Evolutionary conservation across 768 basidiomycete species (phyloP).

Genomic region (Leccinum olivaceopallidum): DNA sequence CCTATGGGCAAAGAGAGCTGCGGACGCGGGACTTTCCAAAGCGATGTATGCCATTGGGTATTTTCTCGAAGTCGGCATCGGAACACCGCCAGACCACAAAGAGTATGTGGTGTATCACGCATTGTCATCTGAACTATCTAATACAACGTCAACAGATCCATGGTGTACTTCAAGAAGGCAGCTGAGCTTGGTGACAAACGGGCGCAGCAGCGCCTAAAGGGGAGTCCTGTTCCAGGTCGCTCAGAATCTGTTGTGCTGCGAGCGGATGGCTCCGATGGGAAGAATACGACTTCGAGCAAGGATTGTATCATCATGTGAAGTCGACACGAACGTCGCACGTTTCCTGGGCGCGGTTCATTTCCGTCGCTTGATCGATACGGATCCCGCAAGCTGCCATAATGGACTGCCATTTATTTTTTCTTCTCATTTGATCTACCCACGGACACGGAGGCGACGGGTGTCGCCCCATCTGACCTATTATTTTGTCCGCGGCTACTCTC

Average conservation of each 20-base stretch:
- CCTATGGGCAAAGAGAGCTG: conserved; percentile 96
- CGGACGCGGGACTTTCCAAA: conserved; percentile 87
- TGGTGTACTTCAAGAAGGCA: conserved; percentile 84
- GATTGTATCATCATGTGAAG: conserved; percentile 87
- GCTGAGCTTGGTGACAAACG: conserved; percentile 94
- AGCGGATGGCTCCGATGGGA: conserved; percentile 47
- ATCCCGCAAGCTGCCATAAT: not conserved
- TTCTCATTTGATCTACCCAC: conserved; percentile 15
- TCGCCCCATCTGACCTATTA: conserved; percentile 8
- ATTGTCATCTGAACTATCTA: conserved; percentile 3
- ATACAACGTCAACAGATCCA: conserved; percentile 48
- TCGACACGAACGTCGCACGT: conserved; percentile 1
- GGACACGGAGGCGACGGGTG: conserved; percentile 15
- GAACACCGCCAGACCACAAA: conserved; percentile 61
- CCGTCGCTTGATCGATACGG: conserved; percentile 6
- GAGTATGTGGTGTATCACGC: conserved; percentile 51
- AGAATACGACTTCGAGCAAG: conserved; percentile 55
- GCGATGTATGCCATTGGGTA: conserved; percentile 99
- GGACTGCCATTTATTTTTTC: not conserved
- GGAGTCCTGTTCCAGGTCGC: conserved; percentile 58
- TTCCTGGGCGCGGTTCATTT: conserved; percentile 17
- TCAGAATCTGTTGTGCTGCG: conserved; percentile 63
- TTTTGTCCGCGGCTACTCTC: conserved; percentile 4
- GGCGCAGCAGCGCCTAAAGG: conserved; percentile 78
- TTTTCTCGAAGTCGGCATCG: conserved; percentile 95